Evolutionary conservation across 345 rosid genomes (phyloP).

Genomic region (Sisymbrium altissimum): DNA sequence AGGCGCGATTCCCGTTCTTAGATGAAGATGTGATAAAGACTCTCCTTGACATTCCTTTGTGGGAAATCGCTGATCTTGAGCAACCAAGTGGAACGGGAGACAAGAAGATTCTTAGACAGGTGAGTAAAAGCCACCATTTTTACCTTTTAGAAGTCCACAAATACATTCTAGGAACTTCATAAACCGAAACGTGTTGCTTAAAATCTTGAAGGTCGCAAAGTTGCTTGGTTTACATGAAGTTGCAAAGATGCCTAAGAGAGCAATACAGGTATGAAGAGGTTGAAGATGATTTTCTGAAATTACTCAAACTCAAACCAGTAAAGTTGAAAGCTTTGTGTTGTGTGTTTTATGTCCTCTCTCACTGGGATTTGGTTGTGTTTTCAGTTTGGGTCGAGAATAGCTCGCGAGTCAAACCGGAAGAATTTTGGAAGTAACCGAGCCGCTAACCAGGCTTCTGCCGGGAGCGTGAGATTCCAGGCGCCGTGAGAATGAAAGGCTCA

Average conservation of each 20-base stretch:
- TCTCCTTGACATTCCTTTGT: constrained; percentile 74
- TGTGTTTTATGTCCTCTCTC: not conserved
- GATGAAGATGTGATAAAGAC: constrained; percentile 90
- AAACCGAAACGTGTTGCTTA: not conserved
- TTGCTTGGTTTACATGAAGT: constrained; percentile 79
- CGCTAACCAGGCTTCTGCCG: constrained; percentile 94
- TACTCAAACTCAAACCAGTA: not conserved
- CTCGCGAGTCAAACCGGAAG: constrained; percentile 84
- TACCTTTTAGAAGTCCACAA: not conserved
- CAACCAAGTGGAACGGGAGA: constrained; percentile 97
- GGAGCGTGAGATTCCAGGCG: constrained; percentile 47
- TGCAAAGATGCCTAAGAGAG: constrained; percentile 77
- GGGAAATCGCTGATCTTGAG: constrained; percentile 81
- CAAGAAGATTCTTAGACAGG: constrained; percentile 91
- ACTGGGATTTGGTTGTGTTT: constrained; percentile 1
- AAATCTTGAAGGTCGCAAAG: constrained; percentile 60
- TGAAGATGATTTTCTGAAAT: not conserved
- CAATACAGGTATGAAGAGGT: constrained; percentile 65
- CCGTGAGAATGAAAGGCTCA: constrained; percentile 18
- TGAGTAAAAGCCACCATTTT: constrained; percentile 26
- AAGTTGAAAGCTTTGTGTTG: constrained; percentile 12
- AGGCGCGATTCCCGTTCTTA: constrained; percentile 95
- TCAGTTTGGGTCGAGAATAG: constrained; percentile 93
- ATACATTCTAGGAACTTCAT: not conserved
- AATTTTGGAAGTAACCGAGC: constrained; percentile 93